Evolutionary conservation across 2,329 filamentous ascomycete species (phyloP), one percentile per base, ranked within the genome.

Genomic region (Botryosphaeria dothidea): DNA sequence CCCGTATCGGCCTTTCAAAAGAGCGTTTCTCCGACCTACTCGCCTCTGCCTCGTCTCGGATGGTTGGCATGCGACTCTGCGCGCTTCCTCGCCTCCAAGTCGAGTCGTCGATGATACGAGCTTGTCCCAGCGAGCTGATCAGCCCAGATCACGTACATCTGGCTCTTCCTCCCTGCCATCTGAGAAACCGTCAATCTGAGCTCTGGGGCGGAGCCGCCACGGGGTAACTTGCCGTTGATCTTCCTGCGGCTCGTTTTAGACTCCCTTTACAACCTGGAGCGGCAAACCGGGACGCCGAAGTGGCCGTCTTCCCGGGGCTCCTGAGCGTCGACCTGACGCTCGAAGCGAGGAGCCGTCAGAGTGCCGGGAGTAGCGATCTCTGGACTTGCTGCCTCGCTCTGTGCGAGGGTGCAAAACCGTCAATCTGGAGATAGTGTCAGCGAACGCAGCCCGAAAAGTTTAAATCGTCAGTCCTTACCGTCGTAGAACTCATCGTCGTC

Each of bases 401-500:
- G 79, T 81, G 90, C 91, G 91, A 94, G 92, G 92, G 86, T 85
- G 84, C 92, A 88, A 88, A 88, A 87, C 86, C 89, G 91, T 94
- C 91, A 94, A 95, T 96, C 88, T 90, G 71, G 52, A 65, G 66
- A 43, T n/a, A 66, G 64, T 68, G 56, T 60, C n/a, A 60, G 56
- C 27, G 3, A 3, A 4, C 7, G n/a, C 8, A 7, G 11, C 15
- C n/a, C 7, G 6, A 19, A 3, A 3, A 34, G 4, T 6, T 9
- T 11, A 23, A n/a, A 7, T n/a, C 17, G 6, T 31, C 6, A 4
- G 19, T 61, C 9, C 66, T 66, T 71, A 86, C 85, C 87, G 79
- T 91, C 89, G 84, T 96, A 97, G 81, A 94, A 94, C 79, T 98
- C 94, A 71, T 84, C 82, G 67, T 83, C 80, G 79, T 96, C 93